Percentiles rank a stretch among this genome's conserved stretches.
These are phyloP conservation scores for Cucurbita pepo DNA, from an alignment of 306 rosid species.

Conservation along the genomic window DNA sequence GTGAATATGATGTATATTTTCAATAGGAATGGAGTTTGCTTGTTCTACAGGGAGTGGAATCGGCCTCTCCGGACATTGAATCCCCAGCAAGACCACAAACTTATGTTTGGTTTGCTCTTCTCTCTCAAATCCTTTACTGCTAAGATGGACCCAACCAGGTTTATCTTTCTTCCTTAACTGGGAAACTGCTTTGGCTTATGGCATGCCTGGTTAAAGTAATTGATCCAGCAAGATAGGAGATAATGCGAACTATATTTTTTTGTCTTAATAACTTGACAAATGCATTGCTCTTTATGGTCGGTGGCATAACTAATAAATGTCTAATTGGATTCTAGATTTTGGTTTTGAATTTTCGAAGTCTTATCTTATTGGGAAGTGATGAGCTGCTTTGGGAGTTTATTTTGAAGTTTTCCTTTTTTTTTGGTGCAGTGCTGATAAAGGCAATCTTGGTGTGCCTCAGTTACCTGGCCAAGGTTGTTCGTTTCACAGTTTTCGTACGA, in stretches of 20 bases:
- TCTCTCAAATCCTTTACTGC: conserved; percentile 90
- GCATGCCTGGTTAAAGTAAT: background rate
- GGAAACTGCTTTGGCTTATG: background rate
- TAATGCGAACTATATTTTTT: background rate
- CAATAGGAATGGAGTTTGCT: conserved; percentile 78
- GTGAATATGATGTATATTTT: conserved; percentile 88
- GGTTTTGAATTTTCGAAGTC: background rate
- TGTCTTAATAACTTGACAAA: background rate
- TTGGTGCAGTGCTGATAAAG: conserved; percentile 58
- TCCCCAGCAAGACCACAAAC: conserved; percentile 87
- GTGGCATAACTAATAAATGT: background rate
- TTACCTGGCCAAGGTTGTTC: conserved; percentile 97
- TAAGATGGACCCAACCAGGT: conserved; percentile 76
- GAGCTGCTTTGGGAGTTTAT: background rate
- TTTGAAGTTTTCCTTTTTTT: background rate
- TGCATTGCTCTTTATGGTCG: background rate
- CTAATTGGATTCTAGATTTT: background rate
- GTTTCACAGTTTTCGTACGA: conserved; percentile 87
- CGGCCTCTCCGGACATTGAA: conserved; percentile 75
- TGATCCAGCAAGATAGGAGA: background rate
- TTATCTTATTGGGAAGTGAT: background rate
- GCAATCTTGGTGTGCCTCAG: conserved; percentile 91
- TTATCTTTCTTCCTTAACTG: background rate
- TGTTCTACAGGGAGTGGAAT: conserved; percentile 90
- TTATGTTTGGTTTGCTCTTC: conserved; percentile 91